These are phyloP conservation scores for Dioscorea dumetorum DNA, from an alignment of 106 monocot species.

Conservation along the genomic window DNA sequence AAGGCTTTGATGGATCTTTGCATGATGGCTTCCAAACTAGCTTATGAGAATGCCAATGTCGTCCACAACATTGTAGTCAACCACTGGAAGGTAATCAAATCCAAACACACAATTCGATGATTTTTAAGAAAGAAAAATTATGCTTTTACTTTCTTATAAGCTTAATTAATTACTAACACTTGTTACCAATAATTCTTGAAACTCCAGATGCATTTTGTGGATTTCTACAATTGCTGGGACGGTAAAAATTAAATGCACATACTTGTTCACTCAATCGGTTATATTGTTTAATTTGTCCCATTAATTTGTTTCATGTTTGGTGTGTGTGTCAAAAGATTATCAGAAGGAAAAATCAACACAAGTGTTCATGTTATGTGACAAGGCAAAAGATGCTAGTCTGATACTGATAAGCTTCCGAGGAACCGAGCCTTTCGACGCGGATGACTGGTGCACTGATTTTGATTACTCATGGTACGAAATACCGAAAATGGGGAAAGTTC, in stretches of 20 bases:
- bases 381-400: constrained; percentile 18
- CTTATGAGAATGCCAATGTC: constrained; percentile 53
- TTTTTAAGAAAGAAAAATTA: no score
- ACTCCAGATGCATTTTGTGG: constrained; percentile 67
- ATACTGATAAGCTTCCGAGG: constrained; percentile 49
- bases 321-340: constrained; percentile 24
- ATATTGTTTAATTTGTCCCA: no score
- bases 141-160: not conserved
- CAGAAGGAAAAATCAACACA: constrained; percentile 40
- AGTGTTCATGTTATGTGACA: constrained; percentile 54
- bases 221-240: constrained; percentile 63
- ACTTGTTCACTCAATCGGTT: no score
- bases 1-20: constrained; percentile 44
- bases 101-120: no score
- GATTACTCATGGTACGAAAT: constrained; percentile 62
- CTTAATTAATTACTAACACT: not conserved
- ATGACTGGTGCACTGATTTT: constrained; percentile 46
- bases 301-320: not conserved
- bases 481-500: constrained; percentile 34
- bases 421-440: constrained; percentile 40
- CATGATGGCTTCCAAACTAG: constrained; percentile 53
- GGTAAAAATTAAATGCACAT: constrained; percentile 36
- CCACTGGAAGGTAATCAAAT: constrained; percentile 38
- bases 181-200: not conserved
- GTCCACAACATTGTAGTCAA: constrained; percentile 19